These are phyloP conservation scores for Agrocybe praecox DNA, from an alignment of 768 basidiomycete species.

Conservation along the genomic window DNA sequence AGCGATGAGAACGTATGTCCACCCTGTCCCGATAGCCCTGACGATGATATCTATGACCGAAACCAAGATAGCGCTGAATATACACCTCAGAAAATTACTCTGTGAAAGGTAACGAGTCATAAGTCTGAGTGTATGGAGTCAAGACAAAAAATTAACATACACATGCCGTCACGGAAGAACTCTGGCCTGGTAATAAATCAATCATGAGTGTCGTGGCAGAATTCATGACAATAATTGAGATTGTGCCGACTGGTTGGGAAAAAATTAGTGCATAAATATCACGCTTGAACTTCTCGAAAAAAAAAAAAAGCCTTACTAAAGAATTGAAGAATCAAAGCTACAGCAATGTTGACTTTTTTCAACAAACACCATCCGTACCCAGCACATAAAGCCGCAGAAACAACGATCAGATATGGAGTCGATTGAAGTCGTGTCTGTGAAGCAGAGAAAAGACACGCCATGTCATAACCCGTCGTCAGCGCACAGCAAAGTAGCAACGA, in stretches of 20 bases:
- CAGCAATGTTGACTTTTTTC: slow-evolving; percentile 47
- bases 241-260: slow-evolving; percentile 48
- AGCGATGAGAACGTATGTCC: slow-evolving; percentile 67
- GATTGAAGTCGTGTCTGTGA: slow-evolving; percentile 49
- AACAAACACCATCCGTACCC: slow-evolving; percentile 71
- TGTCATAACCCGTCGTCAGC: too few species aligned
- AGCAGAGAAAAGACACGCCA: slow-evolving; percentile 13
- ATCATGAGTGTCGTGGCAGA: slow-evolving; percentile 62
- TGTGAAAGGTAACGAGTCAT: too few species aligned
- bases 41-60: slow-evolving; percentile 66
- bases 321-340: slow-evolving; percentile 52
- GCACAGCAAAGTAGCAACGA: slow-evolving; percentile 10
- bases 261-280: neutral
- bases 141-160: slow-evolving; percentile 40
- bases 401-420: slow-evolving; percentile 40
- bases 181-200: slow-evolving; percentile 62
- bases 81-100: slow-evolving; percentile 75
- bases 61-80: slow-evolving; percentile 58
- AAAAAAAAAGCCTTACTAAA: slow-evolving; percentile 29
- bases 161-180: slow-evolving; percentile 73
- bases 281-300: neutral
- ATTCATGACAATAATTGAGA: slow-evolving; percentile 52
- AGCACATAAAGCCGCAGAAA: slow-evolving; percentile 42
- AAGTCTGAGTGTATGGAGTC: neutral
- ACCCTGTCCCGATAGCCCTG: slow-evolving; percentile 59